Evolutionary conservation across 805 yeast genomes (phyloP), one percentile per base, ranked within the genome.

Genomic region (Suhomyces vadensis): DNA sequence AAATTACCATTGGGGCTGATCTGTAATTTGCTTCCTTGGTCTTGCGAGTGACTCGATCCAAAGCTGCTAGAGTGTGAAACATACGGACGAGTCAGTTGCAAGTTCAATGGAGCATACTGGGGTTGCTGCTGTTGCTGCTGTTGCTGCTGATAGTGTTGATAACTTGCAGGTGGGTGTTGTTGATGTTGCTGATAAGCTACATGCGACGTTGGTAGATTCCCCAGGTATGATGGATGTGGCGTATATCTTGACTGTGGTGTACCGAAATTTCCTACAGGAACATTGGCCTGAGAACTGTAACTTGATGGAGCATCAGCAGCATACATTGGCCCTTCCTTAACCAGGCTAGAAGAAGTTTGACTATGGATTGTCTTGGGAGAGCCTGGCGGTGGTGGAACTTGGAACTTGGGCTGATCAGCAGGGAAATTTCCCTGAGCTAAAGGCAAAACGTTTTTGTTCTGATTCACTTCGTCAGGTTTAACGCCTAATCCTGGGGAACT

Each of bases 1-100:
- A 27, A 61, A 14, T 52, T 54, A 48, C 10, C 22, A 31, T 19
- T 31, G 1, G 36, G 13, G 21, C 29, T 17, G 3, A 27, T 17
- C n/a, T n/a, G n/a, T n/a, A n/a, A 29, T 3, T 29, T 6, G 19
- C 33, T 29, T 29, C 33, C 19, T 23, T 6, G 25, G 25, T 23
- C 9, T 6, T 23, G 8, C 9, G 25, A 9, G 6, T 6, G 25
- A 9, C 6, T 14, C 17, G 31, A 8, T 13, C 16, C 17, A 27
- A 27, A 27, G 14, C 17, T 5, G 16, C 9, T 17, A 13, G n/a
- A 17, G 16, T 27, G 31, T 13, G n/a, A 14, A 2, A 10, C 3
- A 13, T 6, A 27, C 7, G 3, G 33, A 16, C 19, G 33, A 14
- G 16, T 11, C 16, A 14, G 33, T 7, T 6, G 33, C 6, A 27